Evolutionary conservation across 495 filamentous ascomycete genomes (phyloP), one percentile per base, ranked within the genome.

Genomic region (Physcia stellaris): DNA sequence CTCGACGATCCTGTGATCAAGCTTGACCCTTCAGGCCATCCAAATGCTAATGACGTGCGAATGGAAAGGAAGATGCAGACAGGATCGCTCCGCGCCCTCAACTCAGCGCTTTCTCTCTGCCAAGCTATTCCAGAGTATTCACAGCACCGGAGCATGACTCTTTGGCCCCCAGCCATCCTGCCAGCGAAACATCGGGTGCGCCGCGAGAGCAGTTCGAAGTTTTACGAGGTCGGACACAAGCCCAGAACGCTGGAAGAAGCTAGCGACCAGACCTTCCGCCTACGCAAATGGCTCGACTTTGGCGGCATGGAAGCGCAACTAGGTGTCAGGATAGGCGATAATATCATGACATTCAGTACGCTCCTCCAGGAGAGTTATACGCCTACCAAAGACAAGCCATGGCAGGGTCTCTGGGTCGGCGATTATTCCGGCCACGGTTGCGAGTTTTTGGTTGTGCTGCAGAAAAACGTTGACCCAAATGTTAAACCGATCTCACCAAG

Each of bases 381-480:
- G 0, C 84, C 86, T 0, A 87, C 85, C 0, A 53, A 56, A n/a
- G 63, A 75, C 28, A 84, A 85, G 53, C 87, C 85, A 1, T 93
- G 71, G 51, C 77, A 82, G 44, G 88, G 88, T 0, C 80, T 96
- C 17, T 96, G 83, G 83, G 80, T 88, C 7, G 88, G 88, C 4
- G 86, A 94, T 51, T 94, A 92, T 50, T 77, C 75, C 10, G 75
- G 70, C 0, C 86, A 96, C 51, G 85, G 86, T 2, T 92, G 83
- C 56, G 87, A 96, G 54, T 92, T 93, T 43, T 52, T 94, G 7
- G 62, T 87, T 4, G 64, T 96, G 24, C 55, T 80, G 39, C 88
- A 96, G 55, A 67, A 68, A 12, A 77, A 82, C 24, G 51, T 35
- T 2, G 32, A 43, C 6, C 24, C 21, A 6, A 34, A 29, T n/a